A percentile compares a stretch with the other conserved stretches of the same genome.
These are phyloP conservation scores for Rhinocladiella similis DNA, from an alignment of 2,329 filamentous ascomycete genomes.

Conservation along the genomic window DNA sequence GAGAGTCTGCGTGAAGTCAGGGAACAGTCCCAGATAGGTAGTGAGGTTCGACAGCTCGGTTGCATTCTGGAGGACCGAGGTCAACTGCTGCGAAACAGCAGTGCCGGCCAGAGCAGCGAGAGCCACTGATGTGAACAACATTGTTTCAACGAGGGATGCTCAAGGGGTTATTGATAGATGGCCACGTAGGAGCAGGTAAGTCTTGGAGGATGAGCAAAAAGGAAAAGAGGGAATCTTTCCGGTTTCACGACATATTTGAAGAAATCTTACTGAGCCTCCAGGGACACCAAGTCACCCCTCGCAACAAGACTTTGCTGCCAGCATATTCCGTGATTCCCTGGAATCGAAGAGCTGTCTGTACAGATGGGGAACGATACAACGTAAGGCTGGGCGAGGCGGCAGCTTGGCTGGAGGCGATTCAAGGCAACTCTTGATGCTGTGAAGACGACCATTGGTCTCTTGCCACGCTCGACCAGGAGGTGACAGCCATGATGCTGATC, in stretches of 20 bases:
- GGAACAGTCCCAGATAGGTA: conserved; percentile 16
- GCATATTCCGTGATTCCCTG: no score
- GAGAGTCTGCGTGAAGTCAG: conserved; percentile 31
- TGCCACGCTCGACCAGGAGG: neutral
- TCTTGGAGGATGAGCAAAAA: neutral
- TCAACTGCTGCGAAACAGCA: conserved; percentile 26
- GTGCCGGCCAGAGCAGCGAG: conserved; percentile 26
- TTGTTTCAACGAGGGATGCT: conserved; percentile 12
- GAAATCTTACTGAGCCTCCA: no score
- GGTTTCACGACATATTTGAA: no score
- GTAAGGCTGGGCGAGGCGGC: neutral
- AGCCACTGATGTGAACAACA: conserved; percentile 29
- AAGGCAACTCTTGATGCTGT: neutral
- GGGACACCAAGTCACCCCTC: no score
- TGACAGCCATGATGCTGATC: neutral
- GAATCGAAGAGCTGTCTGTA: no score
- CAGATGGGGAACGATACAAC: no score
- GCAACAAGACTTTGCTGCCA: no score
- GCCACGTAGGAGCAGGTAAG: neutral
- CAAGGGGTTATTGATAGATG: neutral
- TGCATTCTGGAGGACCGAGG: conserved; percentile 13
- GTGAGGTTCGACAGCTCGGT: conserved; percentile 27
- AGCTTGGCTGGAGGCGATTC: neutral
- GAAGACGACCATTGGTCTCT: neutral
- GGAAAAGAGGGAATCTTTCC: no score